Evolutionary conservation across 129 eudicot genomes (phyloP), one percentile per base, ranked within the genome.

Genomic region (Flaveria robusta): DNA sequence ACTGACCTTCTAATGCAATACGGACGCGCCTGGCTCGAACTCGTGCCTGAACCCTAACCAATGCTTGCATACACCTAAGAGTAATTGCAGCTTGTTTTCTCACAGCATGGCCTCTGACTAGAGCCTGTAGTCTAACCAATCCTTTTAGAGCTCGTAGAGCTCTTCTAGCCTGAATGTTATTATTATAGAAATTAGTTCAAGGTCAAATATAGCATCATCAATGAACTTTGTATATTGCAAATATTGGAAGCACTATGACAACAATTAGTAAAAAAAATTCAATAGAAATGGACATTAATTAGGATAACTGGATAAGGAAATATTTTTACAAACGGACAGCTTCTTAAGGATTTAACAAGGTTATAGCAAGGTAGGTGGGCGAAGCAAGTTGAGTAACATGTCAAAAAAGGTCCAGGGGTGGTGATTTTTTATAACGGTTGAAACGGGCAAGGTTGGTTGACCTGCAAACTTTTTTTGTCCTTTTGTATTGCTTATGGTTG

Each of bases 1-100:
- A 88, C 77, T 93, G 85, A 68, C 75, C 78, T 84, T 90, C 97
- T 54, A 93, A 78, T 43, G 96, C 86, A 74, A 88, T 52, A 15
- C 98, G 96, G 56, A 93, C 97, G 45, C 96, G 95, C 76, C 97
- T 85, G 23, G 98, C 98, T 74, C 97, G 88, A 27, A 93, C 98
- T 31, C 98, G 96, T 41, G 98, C 98, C 85, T 93, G 98, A 74
- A 93, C 97, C 82, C 98, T 78, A 18, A 93, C 98, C 43, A 93
- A 77, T 11, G 98, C 98, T 87, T 93, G 98, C 98, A 93, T 93
- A 72, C 98, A 90, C 4, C 97, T 89, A 74, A 93, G 96, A 68
- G 98, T 93, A 59, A 90, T 84, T 15, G 98, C 97, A 58, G 98
- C 98, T 81, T 93, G 98, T 81, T 93, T 93, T 83, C 98, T 88